Conservation (phyloP, 2,329 filamentous ascomycete genomes). For the Myriosclerotinia curreyana region DNA sequence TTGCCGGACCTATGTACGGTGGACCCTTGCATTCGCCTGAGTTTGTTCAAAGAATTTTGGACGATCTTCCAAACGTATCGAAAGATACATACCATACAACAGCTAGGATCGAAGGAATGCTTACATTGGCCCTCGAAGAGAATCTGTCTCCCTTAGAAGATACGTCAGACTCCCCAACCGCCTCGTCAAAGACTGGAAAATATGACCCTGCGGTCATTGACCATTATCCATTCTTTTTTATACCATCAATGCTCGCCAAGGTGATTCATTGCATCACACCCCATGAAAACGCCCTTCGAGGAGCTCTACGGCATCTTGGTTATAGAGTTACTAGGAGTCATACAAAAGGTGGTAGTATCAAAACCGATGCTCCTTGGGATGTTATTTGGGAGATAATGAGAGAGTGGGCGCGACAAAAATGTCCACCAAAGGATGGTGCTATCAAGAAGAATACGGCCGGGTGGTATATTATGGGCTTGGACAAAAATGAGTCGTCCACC, state of each 20-base stretch:
- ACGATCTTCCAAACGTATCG: conserved; percentile 65
- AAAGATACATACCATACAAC: conserved; percentile 73
- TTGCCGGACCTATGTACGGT: conserved; percentile 92
- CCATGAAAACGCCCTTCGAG: conserved; percentile 73
- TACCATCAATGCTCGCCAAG: conserved; percentile 70
- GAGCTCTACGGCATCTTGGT: conserved; percentile 76
- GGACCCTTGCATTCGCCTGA: conserved; percentile 80
- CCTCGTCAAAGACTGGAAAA: conserved; percentile 44
- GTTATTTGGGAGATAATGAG: conserved; percentile 91
- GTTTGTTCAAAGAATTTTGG: conserved; percentile 78
- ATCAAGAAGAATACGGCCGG: conserved; percentile 70
- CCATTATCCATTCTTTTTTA: conserved; percentile 81
- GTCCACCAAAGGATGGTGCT: conserved; percentile 70
- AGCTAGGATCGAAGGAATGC: conserved; percentile 83
- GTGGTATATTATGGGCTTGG: conserved; percentile 60
- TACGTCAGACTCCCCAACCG: conserved; percentile 32
- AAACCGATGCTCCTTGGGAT: conserved; percentile 88
- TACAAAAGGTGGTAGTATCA: conserved; percentile 83
- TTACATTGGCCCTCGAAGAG: conserved; percentile 84
- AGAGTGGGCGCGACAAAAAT: conserved; percentile 82
- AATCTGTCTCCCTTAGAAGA: conserved; percentile 28
- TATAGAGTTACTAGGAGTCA: conserved; percentile 85
- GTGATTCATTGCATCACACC: conserved; percentile 77
- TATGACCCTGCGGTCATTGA: conserved; percentile 65
- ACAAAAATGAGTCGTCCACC: conserved; percentile 27